These are phyloP conservation scores for Metarhizium rileyi DNA, from an alignment of 2,329 filamentous ascomycete species.

Conservation along the genomic window DNA sequence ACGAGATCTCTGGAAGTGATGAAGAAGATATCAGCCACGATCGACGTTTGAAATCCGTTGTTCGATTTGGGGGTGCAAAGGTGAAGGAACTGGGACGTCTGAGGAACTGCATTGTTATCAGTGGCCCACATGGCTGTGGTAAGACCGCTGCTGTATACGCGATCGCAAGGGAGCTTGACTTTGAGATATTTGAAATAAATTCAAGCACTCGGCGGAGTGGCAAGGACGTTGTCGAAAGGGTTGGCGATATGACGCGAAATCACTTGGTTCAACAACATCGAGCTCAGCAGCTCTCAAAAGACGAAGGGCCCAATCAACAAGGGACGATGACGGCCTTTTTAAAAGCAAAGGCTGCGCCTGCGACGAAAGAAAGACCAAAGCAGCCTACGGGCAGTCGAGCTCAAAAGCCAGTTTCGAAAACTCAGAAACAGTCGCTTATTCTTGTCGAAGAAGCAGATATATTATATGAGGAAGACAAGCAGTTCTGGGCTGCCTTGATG, in stretches of 20 bases:
- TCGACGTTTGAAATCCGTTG: constrained; percentile 41
- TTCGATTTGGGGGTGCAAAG: constrained; percentile 33
- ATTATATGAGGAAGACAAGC: constrained; percentile 89
- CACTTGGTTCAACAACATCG: constrained; percentile 62
- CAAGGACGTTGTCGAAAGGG: constrained; percentile 80
- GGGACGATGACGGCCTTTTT: constrained; percentile 77
- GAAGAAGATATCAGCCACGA: constrained; percentile 35
- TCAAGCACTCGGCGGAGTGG: constrained; percentile 73
- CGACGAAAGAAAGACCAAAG: constrained; percentile 16
- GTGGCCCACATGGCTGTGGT: constrained; percentile 80
- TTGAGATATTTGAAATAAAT: constrained; percentile 94
- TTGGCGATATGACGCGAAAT: constrained; percentile 95
- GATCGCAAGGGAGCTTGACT: constrained; percentile 81
- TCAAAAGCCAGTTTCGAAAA: constrained; percentile 20
- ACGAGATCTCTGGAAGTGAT: constrained; percentile 56
- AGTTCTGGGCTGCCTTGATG: constrained; percentile 81
- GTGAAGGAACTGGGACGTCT: constrained; percentile 38
- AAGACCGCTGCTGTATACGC: constrained; percentile 92
- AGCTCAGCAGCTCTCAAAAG: constrained; percentile 20
- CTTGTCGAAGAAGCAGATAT: constrained; percentile 90
- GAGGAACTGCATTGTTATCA: constrained; percentile 75
- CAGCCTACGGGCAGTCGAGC: constrained; percentile 14
- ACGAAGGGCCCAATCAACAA: constrained; percentile 34
- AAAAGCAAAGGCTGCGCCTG: constrained; percentile 37
- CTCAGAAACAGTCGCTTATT: constrained; percentile 89